Base-by-base conservation (phyloP, 169 alveolate genomes). In the Theileria equi region DNA sequence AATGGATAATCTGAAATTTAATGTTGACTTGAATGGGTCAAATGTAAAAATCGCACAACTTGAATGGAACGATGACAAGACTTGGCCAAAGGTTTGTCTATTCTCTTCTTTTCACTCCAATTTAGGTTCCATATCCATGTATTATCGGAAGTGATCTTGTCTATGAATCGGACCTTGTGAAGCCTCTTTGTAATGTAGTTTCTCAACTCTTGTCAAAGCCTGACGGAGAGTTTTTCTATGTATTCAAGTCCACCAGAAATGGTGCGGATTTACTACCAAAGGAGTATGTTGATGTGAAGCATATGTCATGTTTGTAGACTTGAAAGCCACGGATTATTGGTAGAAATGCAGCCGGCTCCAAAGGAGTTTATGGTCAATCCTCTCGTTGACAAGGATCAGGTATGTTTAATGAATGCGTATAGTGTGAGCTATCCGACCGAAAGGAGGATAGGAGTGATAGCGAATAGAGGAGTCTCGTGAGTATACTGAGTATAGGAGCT, bases 101-200 rank as follows among this genome's bases (percentile, higher is more conserved):
- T 45, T 69, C 40, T 25, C 50, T 16, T 36, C 16, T 57, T 19
- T 57, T 17, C 53, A 8, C 21, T 10, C 26, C 28, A 43, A 36
- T 23, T 7, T 40, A 57, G 59, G 47, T 29, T 10, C 48, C 52
- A 17, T 84, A 64, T 52, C 89, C 78, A 26, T 53, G 59, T 40
- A 67, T 84, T 13, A 52, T 84, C n/a, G 91, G 83, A 8, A 84
- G 91, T 55, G 91, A 84, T 69, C 70, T 84, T 32, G 76, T 84
- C 5, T 84, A 84, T 50, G 87, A 79, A 58, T 31, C 58, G 10
- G 50, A 73, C 34, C 44, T 79, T 16, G 91, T 84, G 5, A 48
- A 53, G 29, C 80, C 86, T 23, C 43, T 84, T 52, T 28, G 70
- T 6, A 64, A 65, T 31, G 62, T 73, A 26, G 41, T 84, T 29